A percentile compares a stretch with the other conserved stretches of the same genome.
phyloP scores from a whole-genome alignment of 805 yeast species.

The Candida fluviatilis region DNA sequence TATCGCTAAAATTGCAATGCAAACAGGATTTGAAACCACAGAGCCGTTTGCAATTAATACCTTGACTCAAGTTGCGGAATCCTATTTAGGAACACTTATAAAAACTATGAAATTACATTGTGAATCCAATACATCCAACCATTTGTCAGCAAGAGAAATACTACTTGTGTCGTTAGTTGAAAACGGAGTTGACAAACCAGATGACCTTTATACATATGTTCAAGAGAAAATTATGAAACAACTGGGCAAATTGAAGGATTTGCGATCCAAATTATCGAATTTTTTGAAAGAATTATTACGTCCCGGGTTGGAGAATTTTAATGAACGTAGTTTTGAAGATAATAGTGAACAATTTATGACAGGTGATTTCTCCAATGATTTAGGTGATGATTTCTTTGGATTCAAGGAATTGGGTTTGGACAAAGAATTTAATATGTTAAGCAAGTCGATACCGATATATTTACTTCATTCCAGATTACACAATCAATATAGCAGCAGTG shows the following conservation, averaged over 20 bases:
- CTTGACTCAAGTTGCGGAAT: conserved; percentile 79
- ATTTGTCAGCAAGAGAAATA: conserved; percentile 38
- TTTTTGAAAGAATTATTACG: conserved; percentile 78
- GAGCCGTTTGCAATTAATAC: conserved; percentile 75
- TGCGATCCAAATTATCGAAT: conserved; percentile 59
- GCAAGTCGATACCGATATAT: conserved; percentile 86
- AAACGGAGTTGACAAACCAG: conserved; percentile 81
- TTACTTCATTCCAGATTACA: conserved; percentile 73
- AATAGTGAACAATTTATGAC: conserved; percentile 90
- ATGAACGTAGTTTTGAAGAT: conserved; percentile 78
- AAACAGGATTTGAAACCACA: conserved; percentile 84
- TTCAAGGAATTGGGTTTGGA: conserved; percentile 92
- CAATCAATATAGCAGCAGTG: conserved; percentile 45
- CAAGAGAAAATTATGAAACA: conserved; percentile 70
- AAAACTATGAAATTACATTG: conserved; percentile 64
- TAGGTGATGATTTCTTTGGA: conserved; percentile 98
- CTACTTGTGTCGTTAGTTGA: conserved; percentile 66
- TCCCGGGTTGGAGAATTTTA: conserved; percentile 71
- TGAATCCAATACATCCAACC: conserved; percentile 56
- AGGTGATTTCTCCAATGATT: conserved; percentile 89
- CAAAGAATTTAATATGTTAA: conserved; percentile 80
- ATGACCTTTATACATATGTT: conserved; percentile 67
- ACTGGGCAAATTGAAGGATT: conserved; percentile 62
- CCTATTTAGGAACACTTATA: conserved; percentile 70
- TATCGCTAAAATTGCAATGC: conserved; percentile 80